Base-by-base conservation (phyloP, 2,329 filamentous ascomycete species). In the Cercospora sp. region DNA sequence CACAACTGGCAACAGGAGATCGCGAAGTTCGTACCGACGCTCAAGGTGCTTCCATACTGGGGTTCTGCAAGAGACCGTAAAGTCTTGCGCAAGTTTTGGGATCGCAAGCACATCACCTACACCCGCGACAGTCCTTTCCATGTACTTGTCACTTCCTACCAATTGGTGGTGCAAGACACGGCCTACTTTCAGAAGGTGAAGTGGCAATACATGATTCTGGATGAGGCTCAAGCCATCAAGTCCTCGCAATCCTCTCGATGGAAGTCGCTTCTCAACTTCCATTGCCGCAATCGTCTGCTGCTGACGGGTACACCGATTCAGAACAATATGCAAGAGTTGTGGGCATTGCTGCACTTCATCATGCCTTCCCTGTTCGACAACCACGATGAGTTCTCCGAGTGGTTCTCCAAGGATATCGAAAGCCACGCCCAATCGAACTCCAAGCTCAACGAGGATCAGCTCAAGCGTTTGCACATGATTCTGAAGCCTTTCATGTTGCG, bases 1-100 rank as follows among this genome's bases (percentile, higher is more conserved):
- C 94, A 99, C 88, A 99, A 99, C 78, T 99, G 95, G 95, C 94
- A 99, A 80, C 95, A 99, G 79, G 95, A 99, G 83, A 97, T 99
- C 72, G 88, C 92, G 69, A 94, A 89, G 79, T 99, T 99, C 79
- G 94, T 99, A 1, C 95, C 95, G 0, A 89, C 92, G 67, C 89
- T 99, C 79, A 98, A 98, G 81, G 93, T 97, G 31, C 84, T 99
- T 40, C 95, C 95, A 2, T 99, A 99, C 83, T 99, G 95, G 95
- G 95, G 95, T 73, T 95, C 90, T 66, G 94, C 93, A 12, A 92
- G 90, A 69, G 95, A 99, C 78, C 90, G 95, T 75, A 99, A 99
- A 80, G 91, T 98, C 60, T 86, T 99, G 66, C 92, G 95, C 67
- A 99, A 98, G 82, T 98, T 98, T 82, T 99, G 95, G 95, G 95